A percentile compares a stretch with the other conserved stretches of the same genome.
These are phyloP conservation scores for Podaxis mareebaensis DNA, from an alignment of 768 basidiomycete genomes.

Conservation along the genomic window DNA sequence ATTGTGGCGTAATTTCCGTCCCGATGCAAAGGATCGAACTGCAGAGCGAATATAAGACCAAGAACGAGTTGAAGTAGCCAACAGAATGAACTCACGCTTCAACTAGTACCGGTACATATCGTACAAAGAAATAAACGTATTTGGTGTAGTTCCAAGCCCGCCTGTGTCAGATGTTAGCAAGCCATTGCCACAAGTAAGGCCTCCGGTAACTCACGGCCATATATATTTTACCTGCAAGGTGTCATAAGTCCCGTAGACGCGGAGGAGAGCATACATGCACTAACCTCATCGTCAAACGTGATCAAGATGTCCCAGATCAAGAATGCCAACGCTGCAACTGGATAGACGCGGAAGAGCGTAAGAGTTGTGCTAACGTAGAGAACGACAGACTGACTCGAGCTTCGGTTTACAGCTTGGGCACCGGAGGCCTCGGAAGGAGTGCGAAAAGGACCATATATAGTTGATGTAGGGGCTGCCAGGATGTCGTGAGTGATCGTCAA, in stretches of 20 bases:
- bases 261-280: background rate
- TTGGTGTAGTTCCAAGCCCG: slow-evolving; percentile 35
- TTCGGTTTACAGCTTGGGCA: slow-evolving; percentile 33
- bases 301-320: slow-evolving; percentile 43
- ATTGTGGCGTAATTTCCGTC: slow-evolving; percentile 33
- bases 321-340: slow-evolving; percentile 38
- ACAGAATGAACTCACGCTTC: slow-evolving; percentile 31
- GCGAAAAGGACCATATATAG: slow-evolving; percentile 26
- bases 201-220: slow-evolving; percentile 36
- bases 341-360: background rate
- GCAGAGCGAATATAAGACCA: background rate
- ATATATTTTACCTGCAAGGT: slow-evolving; percentile 34
- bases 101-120: slow-evolving; percentile 37
- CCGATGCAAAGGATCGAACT: slow-evolving; percentile 37
- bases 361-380: background rate
- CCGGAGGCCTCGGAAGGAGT: slow-evolving; percentile 24
- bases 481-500: background rate
- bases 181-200: background rate
- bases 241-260: background rate
- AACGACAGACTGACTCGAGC: slow-evolving; percentile 26
- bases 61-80: background rate
- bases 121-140: slow-evolving; percentile 35
- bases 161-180: slow-evolving; percentile 7
- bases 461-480: slow-evolving; percentile 1
- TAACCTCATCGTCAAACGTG: slow-evolving; percentile 41